Conservation (phyloP, 306 rosid genomes). For the Cucurbita maxima region DNA sequence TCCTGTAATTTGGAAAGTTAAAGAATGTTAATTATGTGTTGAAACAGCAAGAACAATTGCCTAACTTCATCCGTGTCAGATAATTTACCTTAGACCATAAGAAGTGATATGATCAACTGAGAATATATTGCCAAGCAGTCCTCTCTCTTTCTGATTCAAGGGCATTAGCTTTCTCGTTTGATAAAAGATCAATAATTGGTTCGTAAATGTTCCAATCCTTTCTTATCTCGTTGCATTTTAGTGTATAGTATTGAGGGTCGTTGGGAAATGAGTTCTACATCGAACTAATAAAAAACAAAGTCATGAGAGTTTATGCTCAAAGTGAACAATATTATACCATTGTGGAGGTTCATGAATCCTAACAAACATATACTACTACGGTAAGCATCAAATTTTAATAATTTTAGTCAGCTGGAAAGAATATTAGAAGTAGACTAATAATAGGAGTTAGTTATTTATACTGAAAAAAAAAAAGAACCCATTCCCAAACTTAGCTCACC, state of each 20-base stretch:
- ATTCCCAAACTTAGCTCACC: too few species aligned
- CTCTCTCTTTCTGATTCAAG: constrained; percentile 93
- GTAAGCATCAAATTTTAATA: neutral
- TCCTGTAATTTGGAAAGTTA: neutral
- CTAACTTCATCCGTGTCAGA: neutral
- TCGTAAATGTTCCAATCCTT: constrained; percentile 92
- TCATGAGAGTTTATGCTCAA: too few species aligned
- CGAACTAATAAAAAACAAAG: too few species aligned
- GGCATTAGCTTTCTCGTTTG: constrained; percentile 84
- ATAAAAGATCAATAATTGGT: constrained; percentile 84
- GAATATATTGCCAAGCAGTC: constrained; percentile 3
- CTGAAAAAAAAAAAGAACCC: too few species aligned
- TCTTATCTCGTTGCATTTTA: constrained; percentile 65
- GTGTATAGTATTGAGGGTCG: neutral
- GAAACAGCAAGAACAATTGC: neutral
- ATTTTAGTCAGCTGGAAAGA: neutral
- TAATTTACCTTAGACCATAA: neutral
- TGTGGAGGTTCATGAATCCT: too few species aligned
- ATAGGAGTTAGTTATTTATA: too few species aligned
- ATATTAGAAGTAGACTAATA: too few species aligned
- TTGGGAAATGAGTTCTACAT: too few species aligned
- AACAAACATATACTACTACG: neutral
- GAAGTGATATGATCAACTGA: neutral
- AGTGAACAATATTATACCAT: too few species aligned
- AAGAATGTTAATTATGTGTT: neutral